Conservation (phyloP, 805 yeast species). For the Pichia nakasei region DNA sequence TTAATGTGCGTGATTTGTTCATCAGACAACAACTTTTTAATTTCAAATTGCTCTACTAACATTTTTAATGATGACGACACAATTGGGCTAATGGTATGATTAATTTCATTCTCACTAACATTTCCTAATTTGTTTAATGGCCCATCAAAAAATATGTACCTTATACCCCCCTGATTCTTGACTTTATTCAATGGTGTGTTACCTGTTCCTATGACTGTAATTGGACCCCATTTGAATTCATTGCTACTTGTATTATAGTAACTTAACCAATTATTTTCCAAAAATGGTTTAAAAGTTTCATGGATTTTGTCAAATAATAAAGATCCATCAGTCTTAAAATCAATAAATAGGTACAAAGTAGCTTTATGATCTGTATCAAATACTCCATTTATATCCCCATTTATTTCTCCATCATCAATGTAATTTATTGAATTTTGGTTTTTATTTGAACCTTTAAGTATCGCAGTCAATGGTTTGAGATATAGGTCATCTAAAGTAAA, state of each 20-base stretch:
- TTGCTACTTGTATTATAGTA: conserved; percentile 32
- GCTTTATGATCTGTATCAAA: conserved; percentile 36
- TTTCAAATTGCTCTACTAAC: conserved; percentile 17
- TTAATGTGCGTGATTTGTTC: conserved; percentile 26
- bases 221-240: conserved; percentile 38
- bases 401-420: conserved; percentile 2
- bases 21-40: conserved; percentile 19
- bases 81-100: conserved; percentile 21
- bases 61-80: conserved; percentile 26
- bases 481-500: conserved; percentile 44
- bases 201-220: conserved; percentile 61
- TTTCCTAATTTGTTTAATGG: conserved; percentile 29
- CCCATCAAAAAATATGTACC: conserved; percentile 45
- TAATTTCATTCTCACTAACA: conserved; percentile 5
- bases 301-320: conserved; percentile 40
- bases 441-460: conserved; percentile 43
- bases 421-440: no score
- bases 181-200: conserved; percentile 42
- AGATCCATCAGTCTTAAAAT: conserved; percentile 50
- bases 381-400: conserved; percentile 16
- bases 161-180: conserved; percentile 10
- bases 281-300: conserved; percentile 37
- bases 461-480: conserved; percentile 39
- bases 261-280: conserved; percentile 42
- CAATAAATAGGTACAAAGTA: conserved; percentile 56